Percentiles rank a stretch among this genome's conserved stretches.
phyloP scores from a whole-genome alignment of 768 basidiomycete genomes.

The Hypsizygus marmoreus region DNA sequence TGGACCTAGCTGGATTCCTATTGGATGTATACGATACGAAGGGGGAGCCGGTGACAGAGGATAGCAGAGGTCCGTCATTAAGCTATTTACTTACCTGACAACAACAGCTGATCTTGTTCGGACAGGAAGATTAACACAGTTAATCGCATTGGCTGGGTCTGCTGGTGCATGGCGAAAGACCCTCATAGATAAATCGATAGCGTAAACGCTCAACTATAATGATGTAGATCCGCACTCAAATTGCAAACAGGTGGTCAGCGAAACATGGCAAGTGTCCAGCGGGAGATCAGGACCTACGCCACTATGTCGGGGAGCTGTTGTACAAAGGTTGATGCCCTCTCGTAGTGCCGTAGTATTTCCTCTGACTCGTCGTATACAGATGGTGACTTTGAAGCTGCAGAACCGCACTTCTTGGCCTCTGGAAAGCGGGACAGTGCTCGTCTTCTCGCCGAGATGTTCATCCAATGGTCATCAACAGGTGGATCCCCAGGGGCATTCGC shows the following conservation, averaged over 20 bases:
- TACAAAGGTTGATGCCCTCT: constrained; percentile 64
- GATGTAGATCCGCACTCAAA: constrained; percentile 15
- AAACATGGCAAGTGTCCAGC: constrained; percentile 77
- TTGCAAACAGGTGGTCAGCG: constrained; percentile 73
- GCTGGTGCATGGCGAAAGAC: constrained; percentile 89
- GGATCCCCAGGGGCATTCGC: constrained; percentile 73
- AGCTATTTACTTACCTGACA: background rate
- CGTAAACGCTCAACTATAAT: constrained; percentile 51
- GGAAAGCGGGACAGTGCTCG: constrained; percentile 90
- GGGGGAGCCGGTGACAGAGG: constrained; percentile 70
- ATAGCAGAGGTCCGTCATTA: constrained; percentile 69
- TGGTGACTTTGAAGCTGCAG: constrained; percentile 71
- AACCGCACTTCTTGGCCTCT: constrained; percentile 80
- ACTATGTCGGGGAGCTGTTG: constrained; percentile 87
- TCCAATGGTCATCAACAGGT: constrained; percentile 68
- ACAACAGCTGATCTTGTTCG: constrained; percentile 18
- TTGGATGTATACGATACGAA: constrained; percentile 83
- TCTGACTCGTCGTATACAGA: constrained; percentile 46
- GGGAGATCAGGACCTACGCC: constrained; percentile 86
- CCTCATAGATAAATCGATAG: constrained; percentile 78
- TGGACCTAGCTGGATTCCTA: constrained; percentile 79
- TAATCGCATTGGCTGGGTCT: constrained; percentile 84
- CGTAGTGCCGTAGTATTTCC: background rate
- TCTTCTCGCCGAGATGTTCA: constrained; percentile 82
- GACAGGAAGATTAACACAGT: constrained; percentile 84